Evolutionary conservation across 164 flowering plant species (phyloP).

Genomic region (Vitis vinifera): ASM3070453v1 NC_081817.1:19279001-19279500

Average conservation of each 20-base stretch:
- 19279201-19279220: not conserved
- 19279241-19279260: conserved; percentile 23
- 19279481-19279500: not conserved
- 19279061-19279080: too few relatives aligned
- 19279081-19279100: too few relatives aligned
- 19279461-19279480: not conserved
- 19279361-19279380: not conserved
- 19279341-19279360: not conserved
- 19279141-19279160: not conserved
- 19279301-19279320: conserved; percentile 4
- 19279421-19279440: conserved; percentile 2
- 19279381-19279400: not conserved
- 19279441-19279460: not conserved
- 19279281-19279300: not conserved
- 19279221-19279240: conserved; percentile 19
- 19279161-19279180: not conserved
- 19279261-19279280: conserved; percentile 21
- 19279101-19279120: not conserved
- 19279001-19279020: too few relatives aligned
- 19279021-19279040: too few relatives aligned
- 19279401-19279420: not conserved
- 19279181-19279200: not conserved
- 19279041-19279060: too few relatives aligned
- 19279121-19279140: not conserved
- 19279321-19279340: conserved; percentile 8